Percentiles rank a stretch among this genome's conserved stretches.
Conservation (phyloP, 768 basidiomycete genomes). For the Cystofilobasidium bisporidii region DNA sequence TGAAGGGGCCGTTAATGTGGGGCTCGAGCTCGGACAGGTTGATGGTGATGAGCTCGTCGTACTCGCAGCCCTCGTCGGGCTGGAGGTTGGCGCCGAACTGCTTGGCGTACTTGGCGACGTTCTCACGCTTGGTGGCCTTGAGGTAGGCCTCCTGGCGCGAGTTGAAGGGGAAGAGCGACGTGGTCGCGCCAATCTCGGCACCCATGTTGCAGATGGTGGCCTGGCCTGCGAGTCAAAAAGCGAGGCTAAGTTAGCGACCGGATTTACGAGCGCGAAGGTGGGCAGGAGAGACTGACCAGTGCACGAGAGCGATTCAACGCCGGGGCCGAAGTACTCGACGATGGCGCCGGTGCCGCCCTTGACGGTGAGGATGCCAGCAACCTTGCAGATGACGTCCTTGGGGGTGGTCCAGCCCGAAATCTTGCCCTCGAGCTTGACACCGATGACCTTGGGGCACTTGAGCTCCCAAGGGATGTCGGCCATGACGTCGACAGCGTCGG, state of each 20-base stretch:
- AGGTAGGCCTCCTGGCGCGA: conserved; percentile 85
- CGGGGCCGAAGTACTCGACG: conserved; percentile 88
- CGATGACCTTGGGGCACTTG: conserved; percentile 98
- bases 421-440: conserved; percentile 90
- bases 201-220: conserved; percentile 90
- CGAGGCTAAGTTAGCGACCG: not conserved
- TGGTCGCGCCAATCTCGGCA: conserved; percentile 98
- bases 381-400: conserved; percentile 98
- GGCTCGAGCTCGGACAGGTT: conserved; percentile 96
- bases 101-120: conserved; percentile 81
- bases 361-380: conserved; percentile 96
- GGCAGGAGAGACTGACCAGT: conserved; percentile 53
- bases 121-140: conserved; percentile 78
- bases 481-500: conserved; percentile 99
- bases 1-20: conserved; percentile 99
- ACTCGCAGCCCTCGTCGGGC: conserved; percentile 79
- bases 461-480: conserved; percentile 97
- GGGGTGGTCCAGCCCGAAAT: conserved; percentile 95
- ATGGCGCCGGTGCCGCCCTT: conserved; percentile 99
- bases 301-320: conserved; percentile 90
- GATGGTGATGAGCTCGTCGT: conserved; percentile 88
- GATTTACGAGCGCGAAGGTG: not conserved
- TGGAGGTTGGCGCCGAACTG: conserved; percentile 80
- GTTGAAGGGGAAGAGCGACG: conserved; percentile 98
- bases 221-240: conserved; percentile 4